These are phyloP conservation scores for Tagetes patula DNA, from an alignment of 129 eudicot species.

Conservation along the genomic window DNA sequence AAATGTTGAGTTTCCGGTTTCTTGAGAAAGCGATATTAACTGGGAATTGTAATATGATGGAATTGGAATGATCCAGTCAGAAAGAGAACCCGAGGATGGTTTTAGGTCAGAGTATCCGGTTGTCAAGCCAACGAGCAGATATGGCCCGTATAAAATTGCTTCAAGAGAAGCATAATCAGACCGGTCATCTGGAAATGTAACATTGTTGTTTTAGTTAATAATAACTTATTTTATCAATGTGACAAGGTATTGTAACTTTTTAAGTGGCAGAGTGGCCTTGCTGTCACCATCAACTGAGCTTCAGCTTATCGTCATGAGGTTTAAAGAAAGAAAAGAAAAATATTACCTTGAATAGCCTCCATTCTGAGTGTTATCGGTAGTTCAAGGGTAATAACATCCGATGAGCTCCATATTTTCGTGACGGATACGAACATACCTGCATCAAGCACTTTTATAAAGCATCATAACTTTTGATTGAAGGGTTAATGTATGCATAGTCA, in stretches of 20 bases:
- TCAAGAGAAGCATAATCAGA: slow-evolving; percentile 53
- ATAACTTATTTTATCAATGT: neutral
- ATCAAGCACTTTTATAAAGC: slow-evolving; percentile 19
- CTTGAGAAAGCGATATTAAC: slow-evolving; percentile 64
- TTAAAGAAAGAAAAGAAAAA: neutral
- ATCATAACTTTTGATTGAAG: neutral
- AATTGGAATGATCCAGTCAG: slow-evolving; percentile 60
- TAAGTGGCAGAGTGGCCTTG: too few relatives aligned
- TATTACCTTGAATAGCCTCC: slow-evolving; percentile 71
- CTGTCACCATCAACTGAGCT: too few relatives aligned
- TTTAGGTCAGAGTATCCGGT: slow-evolving; percentile 55
- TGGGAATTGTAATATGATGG: slow-evolving; percentile 62
- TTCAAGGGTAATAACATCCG: slow-evolving; percentile 56
- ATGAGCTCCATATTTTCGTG: slow-evolving; percentile 52
- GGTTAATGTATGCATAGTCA: neutral
- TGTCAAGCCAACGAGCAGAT: slow-evolving; percentile 73
- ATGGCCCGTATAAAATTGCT: slow-evolving; percentile 83
- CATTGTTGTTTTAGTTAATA: neutral
- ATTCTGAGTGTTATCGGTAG: slow-evolving; percentile 61
- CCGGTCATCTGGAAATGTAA: slow-evolving; percentile 58
- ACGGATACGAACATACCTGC: slow-evolving; percentile 69
- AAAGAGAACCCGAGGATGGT: slow-evolving; percentile 36
- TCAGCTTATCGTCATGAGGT: neutral
- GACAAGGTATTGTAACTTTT: too few relatives aligned
- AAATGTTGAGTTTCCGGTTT: slow-evolving; percentile 29